These are phyloP conservation scores for Nakazawaea populi DNA, from an alignment of 805 yeast species.

Conservation along the genomic window DNA sequence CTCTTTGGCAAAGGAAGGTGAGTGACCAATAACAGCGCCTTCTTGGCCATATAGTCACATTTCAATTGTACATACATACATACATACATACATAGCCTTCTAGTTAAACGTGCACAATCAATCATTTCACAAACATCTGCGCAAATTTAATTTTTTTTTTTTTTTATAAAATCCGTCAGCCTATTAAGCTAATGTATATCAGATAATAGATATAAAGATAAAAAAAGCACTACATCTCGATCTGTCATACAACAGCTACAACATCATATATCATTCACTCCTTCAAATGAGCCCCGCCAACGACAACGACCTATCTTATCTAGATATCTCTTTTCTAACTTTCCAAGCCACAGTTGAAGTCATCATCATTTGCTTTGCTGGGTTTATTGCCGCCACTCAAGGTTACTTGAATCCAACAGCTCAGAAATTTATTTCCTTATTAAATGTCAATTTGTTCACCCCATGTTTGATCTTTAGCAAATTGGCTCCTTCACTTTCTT, in stretches of 20 bases:
- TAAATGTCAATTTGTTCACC: slow-evolving; percentile 89
- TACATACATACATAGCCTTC: no score
- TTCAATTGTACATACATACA: not conserved
- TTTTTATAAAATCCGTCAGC: not conserved
- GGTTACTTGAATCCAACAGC: slow-evolving; percentile 65
- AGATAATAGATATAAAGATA: not conserved
- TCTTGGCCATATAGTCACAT: not conserved
- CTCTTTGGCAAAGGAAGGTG: no score
- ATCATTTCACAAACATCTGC: no score
- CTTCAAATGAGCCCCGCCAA: not conserved
- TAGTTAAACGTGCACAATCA: no score
- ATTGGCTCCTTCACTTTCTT: slow-evolving; percentile 57
- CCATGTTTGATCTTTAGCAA: slow-evolving; percentile 93
- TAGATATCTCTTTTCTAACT: slow-evolving; percentile 57
- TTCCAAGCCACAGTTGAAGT: slow-evolving; percentile 91
- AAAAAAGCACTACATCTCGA: not conserved
- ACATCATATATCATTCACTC: not conserved
- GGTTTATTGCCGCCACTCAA: slow-evolving; percentile 74
- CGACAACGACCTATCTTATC: slow-evolving; percentile 26
- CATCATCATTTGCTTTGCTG: slow-evolving; percentile 78
- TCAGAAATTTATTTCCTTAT: slow-evolving; percentile 69
- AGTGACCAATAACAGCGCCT: no score
- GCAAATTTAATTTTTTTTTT: no score
- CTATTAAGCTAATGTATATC: not conserved
- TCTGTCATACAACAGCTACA: not conserved